Evolutionary conservation across 345 rosid genomes (phyloP).

Genomic region (Cardiospermum halicacabum): DNA sequence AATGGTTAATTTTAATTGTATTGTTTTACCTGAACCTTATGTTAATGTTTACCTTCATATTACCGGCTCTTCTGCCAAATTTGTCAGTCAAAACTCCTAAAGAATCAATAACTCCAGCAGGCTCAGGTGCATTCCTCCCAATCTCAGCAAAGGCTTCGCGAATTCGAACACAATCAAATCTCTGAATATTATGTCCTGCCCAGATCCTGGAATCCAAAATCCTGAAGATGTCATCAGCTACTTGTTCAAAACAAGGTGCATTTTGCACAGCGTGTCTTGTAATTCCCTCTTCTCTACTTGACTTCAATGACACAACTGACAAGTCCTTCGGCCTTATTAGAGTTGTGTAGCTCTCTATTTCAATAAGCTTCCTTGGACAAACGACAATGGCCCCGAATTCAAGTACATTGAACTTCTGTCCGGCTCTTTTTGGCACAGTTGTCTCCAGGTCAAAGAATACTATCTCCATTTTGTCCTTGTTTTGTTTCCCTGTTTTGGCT

Average conservation of each 20-base stretch:
- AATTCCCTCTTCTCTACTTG: constrained; percentile 63
- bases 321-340: constrained; percentile 67
- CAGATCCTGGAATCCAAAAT: constrained; percentile 75
- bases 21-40: too few species aligned
- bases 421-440: constrained; percentile 55
- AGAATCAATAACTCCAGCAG: constrained; percentile 78
- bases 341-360: constrained; percentile 64
- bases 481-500: not conserved
- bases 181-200: constrained; percentile 90
- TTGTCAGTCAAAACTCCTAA: constrained; percentile 57
- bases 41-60: constrained; percentile 65
- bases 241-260: constrained; percentile 65
- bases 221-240: constrained; percentile 57
- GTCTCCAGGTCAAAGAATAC: constrained; percentile 90
- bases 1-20: not conserved
- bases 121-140: constrained; percentile 52
- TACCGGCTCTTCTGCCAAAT: constrained; percentile 88
- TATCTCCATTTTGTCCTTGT: constrained; percentile 28
- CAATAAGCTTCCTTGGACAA: constrained; percentile 61
- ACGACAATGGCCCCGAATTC: constrained; percentile 87
- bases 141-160: constrained; percentile 75
- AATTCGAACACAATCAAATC: constrained; percentile 79
- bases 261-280: constrained; percentile 51
- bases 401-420: constrained; percentile 59
- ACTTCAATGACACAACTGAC: constrained; percentile 45